These are phyloP conservation scores for Torulaspora microellipsoides DNA, from an alignment of 805 yeast genomes.

Conservation along the genomic window DNA sequence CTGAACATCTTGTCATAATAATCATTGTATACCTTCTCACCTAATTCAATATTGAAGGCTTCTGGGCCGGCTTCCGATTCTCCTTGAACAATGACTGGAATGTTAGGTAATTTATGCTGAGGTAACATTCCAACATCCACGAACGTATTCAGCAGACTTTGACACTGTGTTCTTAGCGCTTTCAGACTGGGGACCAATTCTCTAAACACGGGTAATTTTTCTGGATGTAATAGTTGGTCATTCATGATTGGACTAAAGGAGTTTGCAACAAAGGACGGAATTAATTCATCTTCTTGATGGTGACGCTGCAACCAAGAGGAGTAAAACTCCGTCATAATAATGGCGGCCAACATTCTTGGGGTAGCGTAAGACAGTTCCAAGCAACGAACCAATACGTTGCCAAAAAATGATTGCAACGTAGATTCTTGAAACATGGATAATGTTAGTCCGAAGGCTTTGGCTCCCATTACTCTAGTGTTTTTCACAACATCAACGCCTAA, in stretches of 20 bases:
- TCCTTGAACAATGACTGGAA: slow-evolving; percentile 90
- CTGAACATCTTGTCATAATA: slow-evolving; percentile 62
- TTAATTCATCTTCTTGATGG: slow-evolving; percentile 13
- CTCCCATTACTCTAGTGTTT: slow-evolving; percentile 69
- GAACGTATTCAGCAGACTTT: slow-evolving; percentile 74
- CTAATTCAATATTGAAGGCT: slow-evolving; percentile 78
- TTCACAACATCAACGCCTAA: slow-evolving; percentile 73
- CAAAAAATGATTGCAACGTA: slow-evolving; percentile 39
- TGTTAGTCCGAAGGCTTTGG: slow-evolving; percentile 68
- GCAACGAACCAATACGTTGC: slow-evolving; percentile 37
- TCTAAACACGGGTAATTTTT: slow-evolving; percentile 52
- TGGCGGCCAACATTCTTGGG: slow-evolving; percentile 66
- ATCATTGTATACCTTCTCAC: slow-evolving; percentile 62
- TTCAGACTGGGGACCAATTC: slow-evolving; percentile 84
- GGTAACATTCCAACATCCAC: slow-evolving; percentile 72
- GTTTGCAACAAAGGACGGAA: slow-evolving; percentile 31
- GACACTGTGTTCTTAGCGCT: slow-evolving; percentile 81
- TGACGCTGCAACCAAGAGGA: slow-evolving; percentile 17
- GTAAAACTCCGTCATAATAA: slow-evolving; percentile 69
- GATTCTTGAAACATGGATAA: slow-evolving; percentile 47
- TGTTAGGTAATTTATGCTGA: slow-evolving; percentile 64
- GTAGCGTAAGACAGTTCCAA: slow-evolving; percentile 68
- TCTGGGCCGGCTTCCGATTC: slow-evolving; percentile 91
- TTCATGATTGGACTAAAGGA: slow-evolving; percentile 37
- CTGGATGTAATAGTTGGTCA: slow-evolving; percentile 29